phyloP scores from a whole-genome alignment of 148 eudicot species.

The Chenopodium album region DNA sequence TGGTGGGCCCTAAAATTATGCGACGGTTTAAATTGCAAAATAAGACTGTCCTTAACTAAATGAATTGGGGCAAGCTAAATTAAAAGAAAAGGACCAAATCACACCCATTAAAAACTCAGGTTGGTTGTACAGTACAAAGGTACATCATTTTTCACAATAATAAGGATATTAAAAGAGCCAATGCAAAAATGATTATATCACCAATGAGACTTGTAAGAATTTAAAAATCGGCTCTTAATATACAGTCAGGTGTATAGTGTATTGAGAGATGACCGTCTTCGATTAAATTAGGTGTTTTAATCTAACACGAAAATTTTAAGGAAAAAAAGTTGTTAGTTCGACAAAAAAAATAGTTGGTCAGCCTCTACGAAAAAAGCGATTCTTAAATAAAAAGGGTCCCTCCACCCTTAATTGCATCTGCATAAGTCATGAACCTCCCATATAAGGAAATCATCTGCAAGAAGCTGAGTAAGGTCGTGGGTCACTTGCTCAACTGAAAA shows the following conservation, averaged over 20 bases:
- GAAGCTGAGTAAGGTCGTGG: neutral
- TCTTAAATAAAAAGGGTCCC: slow-evolving; percentile 2
- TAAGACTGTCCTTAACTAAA: neutral
- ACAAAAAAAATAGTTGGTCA: neutral
- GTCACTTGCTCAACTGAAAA: neutral
- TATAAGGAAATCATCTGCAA: neutral
- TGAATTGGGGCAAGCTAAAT: neutral
- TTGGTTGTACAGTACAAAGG: neutral
- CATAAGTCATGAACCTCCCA: neutral
- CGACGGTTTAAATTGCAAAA: neutral
- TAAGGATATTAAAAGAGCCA: neutral
- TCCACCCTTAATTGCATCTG: neutral
- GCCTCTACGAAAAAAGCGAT: neutral
- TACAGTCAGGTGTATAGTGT: too few relatives aligned
- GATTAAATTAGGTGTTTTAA: neutral
- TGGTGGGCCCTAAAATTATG: neutral
- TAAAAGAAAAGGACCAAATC: neutral
- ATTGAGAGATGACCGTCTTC: too few relatives aligned
- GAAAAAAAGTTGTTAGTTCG: neutral
- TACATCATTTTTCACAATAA: neutral
- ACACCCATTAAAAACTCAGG: neutral
- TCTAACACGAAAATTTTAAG: neutral
- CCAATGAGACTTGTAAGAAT: neutral
- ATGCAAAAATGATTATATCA: neutral
- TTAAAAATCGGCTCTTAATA: too few relatives aligned